Evolutionary conservation across 352 stramenopile genomes (phyloP), one percentile per base, ranked within the genome.

Genomic region (Phytophthora podocarpi): DNA sequence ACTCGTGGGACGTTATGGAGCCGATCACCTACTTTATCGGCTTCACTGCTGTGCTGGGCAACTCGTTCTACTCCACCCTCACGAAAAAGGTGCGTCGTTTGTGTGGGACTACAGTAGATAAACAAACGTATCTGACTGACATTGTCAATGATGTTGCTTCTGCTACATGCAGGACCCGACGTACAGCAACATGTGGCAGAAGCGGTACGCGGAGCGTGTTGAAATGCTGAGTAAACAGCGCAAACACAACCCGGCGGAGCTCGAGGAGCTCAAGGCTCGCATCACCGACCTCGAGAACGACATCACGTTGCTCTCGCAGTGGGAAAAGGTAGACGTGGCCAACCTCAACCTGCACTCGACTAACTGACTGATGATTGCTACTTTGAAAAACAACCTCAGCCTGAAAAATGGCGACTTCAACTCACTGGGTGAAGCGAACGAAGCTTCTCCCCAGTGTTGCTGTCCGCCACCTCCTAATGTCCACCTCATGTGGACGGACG

Each of bases 1-100:
- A 94, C 58, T 94, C 85, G 48, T 96, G 87, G 87, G 87, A 96
- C 56, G 80, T 96, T 45, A 96, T 96, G 87, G 87, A 96, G 63
- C 87, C 87, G 18, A 93, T 96, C 55, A 93, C 87, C 64, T 96
- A 96, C 69, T 95, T 95, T 61, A 91, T 96, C 68, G 83, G 85
- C 47, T 95, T 95, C 59, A 91, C 84, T n/a, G 81, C 81, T 21
- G 84, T 95, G 37, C 51, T 95, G 31, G 80, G 74, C 45, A 87
- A 89, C 52, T 88, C 84, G 39, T 93, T 95, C 59, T 93, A 93
- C 61, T 82, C 89, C 28, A 78, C 70, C 20, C 72, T 91, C 37
- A 91, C 82, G 13, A 91, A 91, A 62, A 86, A 87, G 67, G 75
- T 85, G 10, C 18, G 64, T 50, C n/a, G n/a, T n/a, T n/a, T n/a